phyloP scores from a whole-genome alignment of 2,329 filamentous ascomycete genomes.

The Paramyrothecium roridum region DNA sequence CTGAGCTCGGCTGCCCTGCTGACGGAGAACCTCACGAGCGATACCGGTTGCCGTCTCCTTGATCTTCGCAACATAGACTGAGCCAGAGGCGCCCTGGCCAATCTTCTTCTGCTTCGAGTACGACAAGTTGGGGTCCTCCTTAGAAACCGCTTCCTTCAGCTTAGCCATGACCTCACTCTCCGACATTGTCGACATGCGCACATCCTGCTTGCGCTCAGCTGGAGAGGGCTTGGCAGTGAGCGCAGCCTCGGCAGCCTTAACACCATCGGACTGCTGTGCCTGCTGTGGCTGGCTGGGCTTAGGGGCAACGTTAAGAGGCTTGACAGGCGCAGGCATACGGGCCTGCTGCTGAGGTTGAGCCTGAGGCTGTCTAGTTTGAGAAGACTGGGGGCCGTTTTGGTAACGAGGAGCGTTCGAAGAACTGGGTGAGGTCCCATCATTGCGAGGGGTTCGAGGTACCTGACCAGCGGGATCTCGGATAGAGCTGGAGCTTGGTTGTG shows the following conservation, averaged over 20 bases:
- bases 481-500: constrained; percentile 48
- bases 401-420: constrained; percentile 54
- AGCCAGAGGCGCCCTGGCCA: constrained; percentile 95
- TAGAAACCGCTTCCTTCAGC: constrained; percentile 89
- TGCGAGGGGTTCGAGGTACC: constrained; percentile 40
- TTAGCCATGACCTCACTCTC: constrained; percentile 97
- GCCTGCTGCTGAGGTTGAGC: constrained; percentile 38
- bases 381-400: constrained; percentile 51
- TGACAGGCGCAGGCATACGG: constrained; percentile 62
- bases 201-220: constrained; percentile 79
- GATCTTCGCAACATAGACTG: constrained; percentile 95
- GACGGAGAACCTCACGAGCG: constrained; percentile 73
- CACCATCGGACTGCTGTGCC: constrained; percentile 57
- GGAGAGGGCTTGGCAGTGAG: constrained; percentile 77
- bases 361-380: constrained; percentile 44
- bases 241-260: constrained; percentile 87
- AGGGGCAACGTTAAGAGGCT: constrained; percentile 73
- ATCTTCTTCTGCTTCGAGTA: constrained; percentile 99
- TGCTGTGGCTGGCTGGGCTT: constrained; percentile 54
- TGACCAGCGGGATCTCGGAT: constrained; percentile 38
- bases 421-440: constrained; percentile 42
- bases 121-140: constrained; percentile 88
- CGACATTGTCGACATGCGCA: constrained; percentile 97
- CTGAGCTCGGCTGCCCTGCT: constrained; percentile 78
- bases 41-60: constrained; percentile 86